Percentiles rank a stretch among this genome's conserved stretches.
Conservation (phyloP, 73 alveolate genomes). For the Tetrahymena borealis region DNA sequence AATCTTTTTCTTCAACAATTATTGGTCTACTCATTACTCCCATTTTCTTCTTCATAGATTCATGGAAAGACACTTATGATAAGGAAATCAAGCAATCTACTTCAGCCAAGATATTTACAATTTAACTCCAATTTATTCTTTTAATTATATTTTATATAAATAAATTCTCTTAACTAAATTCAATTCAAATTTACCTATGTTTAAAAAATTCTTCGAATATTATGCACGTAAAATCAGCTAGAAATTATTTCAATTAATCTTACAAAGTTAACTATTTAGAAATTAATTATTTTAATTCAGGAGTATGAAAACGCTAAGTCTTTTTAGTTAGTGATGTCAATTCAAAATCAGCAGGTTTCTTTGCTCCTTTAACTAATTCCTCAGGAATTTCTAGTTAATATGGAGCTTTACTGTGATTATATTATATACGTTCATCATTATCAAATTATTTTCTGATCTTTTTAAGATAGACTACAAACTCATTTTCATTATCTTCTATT, state of each 20-base stretch:
- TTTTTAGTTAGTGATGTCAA: constrained; percentile 59
- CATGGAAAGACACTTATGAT: constrained; percentile 16
- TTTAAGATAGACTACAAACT: constrained; percentile 40
- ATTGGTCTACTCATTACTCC: constrained; percentile 4
- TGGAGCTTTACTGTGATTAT: constrained; percentile 63
- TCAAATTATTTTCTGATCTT: constrained; percentile 33
- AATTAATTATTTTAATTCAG: constrained; percentile 35
- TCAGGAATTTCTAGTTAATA: constrained; percentile 66
- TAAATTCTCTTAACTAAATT: background rate
- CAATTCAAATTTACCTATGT: constrained; percentile 44
- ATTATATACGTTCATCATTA: constrained; percentile 4
- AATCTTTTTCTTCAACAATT: constrained; percentile 38
- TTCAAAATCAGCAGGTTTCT: constrained; percentile 71
- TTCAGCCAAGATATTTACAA: constrained; percentile 48
- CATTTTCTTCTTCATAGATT: constrained; percentile 25
- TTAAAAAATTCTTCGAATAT: constrained; percentile 48
- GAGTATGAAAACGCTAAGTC: constrained; percentile 46
- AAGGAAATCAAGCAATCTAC: constrained; percentile 61
- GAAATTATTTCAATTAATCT: constrained; percentile 14
- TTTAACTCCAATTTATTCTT: constrained; percentile 46
- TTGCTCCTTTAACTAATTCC: constrained; percentile 46
- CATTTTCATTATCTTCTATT: constrained; percentile 37
- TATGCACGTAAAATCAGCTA: constrained; percentile 37
- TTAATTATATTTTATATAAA: constrained; percentile 33
- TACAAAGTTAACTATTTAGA: constrained; percentile 56